phyloP scores from a whole-genome alignment of 805 yeast genomes.

The Blastobotrys peoriensis region DNA sequence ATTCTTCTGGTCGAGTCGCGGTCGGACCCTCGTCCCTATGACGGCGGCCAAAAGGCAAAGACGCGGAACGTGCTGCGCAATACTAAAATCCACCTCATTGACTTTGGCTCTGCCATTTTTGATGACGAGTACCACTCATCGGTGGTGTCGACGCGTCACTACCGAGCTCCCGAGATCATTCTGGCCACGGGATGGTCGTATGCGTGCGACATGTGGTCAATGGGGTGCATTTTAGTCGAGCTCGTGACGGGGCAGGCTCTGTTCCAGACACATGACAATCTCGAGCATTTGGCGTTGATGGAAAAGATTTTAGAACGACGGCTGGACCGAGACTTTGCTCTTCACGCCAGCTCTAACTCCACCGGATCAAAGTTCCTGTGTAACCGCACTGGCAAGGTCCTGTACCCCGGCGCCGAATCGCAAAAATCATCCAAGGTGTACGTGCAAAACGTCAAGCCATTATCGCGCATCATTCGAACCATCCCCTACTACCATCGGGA shows the following conservation, averaged over 20 bases:
- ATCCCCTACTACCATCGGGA: slow-evolving; percentile 9
- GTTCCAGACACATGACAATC: slow-evolving; percentile 90
- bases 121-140: slow-evolving; percentile 90
- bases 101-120: slow-evolving; percentile 95
- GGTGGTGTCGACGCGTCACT: slow-evolving; percentile 91
- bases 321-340: slow-evolving; percentile 27
- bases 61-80: slow-evolving; percentile 51
- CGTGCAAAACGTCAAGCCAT: slow-evolving; percentile 33
- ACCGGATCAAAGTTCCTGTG: slow-evolving; percentile 26
- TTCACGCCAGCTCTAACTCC: slow-evolving; percentile 20
- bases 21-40: slow-evolving; percentile 34
- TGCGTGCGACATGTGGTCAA: slow-evolving; percentile 96
- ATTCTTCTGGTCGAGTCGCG: slow-evolving; percentile 60
- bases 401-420: slow-evolving; percentile 35
- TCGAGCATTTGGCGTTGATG: slow-evolving; percentile 94
- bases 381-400: slow-evolving; percentile 23
- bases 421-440: slow-evolving; percentile 29
- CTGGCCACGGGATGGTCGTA: slow-evolving; percentile 95
- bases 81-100: slow-evolving; percentile 84
- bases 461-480: slow-evolving; percentile 24
- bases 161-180: slow-evolving; percentile 94
- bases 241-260: slow-evolving; percentile 89
- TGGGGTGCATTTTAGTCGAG: slow-evolving; percentile 91
- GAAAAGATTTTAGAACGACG: slow-evolving; percentile 62
- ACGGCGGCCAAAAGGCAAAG: slow-evolving; percentile 25